Percentiles rank a stretch among this genome's conserved stretches.
Conservation (phyloP, 1,284 basidiomycete species). For the Lignosus rhinocerotis region DNA sequence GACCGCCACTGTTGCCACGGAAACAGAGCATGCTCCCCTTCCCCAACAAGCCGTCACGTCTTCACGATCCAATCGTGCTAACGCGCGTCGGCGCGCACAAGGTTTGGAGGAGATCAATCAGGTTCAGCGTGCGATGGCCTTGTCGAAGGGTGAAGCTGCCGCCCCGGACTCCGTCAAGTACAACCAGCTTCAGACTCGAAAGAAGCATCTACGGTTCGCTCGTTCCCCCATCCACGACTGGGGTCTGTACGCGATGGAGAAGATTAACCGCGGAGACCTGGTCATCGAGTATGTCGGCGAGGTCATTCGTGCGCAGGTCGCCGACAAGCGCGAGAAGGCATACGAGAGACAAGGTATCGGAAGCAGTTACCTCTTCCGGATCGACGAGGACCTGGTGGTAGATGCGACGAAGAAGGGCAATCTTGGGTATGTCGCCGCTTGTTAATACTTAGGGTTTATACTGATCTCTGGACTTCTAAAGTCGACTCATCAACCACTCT, state of each 20-base stretch:
- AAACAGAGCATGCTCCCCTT: slow-evolving; percentile 41
- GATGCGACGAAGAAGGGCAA: slow-evolving; percentile 99
- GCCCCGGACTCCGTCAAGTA: slow-evolving; percentile 86
- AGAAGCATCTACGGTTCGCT: slow-evolving; percentile 97
- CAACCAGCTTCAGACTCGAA: slow-evolving; percentile 96
- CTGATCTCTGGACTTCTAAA: slow-evolving; percentile 33
- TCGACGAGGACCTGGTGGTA: slow-evolving; percentile 91
- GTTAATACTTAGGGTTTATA: not conserved
- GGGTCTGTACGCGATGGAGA: slow-evolving; percentile 95
- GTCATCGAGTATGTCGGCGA: slow-evolving; percentile 99
- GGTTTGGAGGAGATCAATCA: slow-evolving; percentile 96
- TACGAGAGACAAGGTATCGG: slow-evolving; percentile 97
- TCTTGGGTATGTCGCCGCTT: slow-evolving; percentile 73
- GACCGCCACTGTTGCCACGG: slow-evolving; percentile 36
- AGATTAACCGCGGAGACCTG: slow-evolving; percentile 94
- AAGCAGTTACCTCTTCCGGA: slow-evolving; percentile 91
- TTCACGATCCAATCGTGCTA: slow-evolving; percentile 90
- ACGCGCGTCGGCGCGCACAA: slow-evolving; percentile 88
- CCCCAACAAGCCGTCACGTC: slow-evolving; percentile 63
- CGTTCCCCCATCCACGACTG: slow-evolving; percentile 98
- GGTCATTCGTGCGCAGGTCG: slow-evolving; percentile 92
- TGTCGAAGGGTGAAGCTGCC: slow-evolving; percentile 72
- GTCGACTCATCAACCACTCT: slow-evolving; percentile 94
- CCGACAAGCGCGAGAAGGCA: slow-evolving; percentile 94
- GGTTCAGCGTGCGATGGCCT: slow-evolving; percentile 70